Evolutionary conservation across 768 basidiomycete species (phyloP), one percentile per base, ranked within the genome.

Genomic region (Boletus speciosus): DNA sequence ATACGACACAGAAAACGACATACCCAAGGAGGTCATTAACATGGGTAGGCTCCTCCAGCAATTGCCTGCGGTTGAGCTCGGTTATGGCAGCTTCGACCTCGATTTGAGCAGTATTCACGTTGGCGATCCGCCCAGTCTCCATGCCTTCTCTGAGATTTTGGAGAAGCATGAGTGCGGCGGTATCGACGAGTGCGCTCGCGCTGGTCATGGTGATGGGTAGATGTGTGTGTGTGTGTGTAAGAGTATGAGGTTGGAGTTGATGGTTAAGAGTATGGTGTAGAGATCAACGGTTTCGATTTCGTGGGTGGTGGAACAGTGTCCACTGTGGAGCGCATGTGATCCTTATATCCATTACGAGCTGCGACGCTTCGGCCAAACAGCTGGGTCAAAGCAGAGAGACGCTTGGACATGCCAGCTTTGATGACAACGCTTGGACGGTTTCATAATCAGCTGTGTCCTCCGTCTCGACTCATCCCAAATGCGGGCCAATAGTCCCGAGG

Each of bases 401-500:
- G 63, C 57, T 61, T 57, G 61, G 52, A 47, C 54, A 35, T 45
- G 43, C 36, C 42, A 37, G 54, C 56, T 60, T 55, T 54, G 62
- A 54, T 55, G 43, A 49, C 43, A 21, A 39, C 46, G 56, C 47
- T 49, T 42, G 41, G 47, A 40, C 27, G 36, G 49, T 57, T 64
- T 51, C 62, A 53, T 21, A 35, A 31, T 44, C 14, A 48, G 21
- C 37, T 16, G 31, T 44, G 27, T 9, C 23, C n/a, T 2, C 16
- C 37, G 41, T 42, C 61, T 29, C 29, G 29, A 29, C 8, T 29
- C 29, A 8, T 11, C 31, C 31, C 3, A 32, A 32, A 32, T 32
- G 31, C 3, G 31, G 31, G 31, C 10, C 31, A 32, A 32, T 32
- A 32, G 9, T 10, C 10, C 31, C 31, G 31, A 32, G 31, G 31